Evolutionary conservation across 2,329 filamentous ascomycete genomes (phyloP).

Genomic region (Chalaropsis thielavioides): DNA sequence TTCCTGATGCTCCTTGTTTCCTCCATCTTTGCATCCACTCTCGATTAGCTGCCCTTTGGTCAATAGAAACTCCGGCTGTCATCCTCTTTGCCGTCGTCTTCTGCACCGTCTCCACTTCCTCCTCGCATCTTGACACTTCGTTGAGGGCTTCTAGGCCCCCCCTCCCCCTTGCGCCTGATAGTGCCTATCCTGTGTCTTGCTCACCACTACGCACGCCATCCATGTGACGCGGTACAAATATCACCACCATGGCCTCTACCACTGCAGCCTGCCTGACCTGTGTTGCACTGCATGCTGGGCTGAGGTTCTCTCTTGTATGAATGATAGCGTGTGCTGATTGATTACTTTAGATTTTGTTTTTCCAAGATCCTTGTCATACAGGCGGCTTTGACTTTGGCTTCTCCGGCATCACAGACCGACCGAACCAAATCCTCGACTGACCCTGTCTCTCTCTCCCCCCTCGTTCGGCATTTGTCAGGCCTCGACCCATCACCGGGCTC

Average conservation of each 20-base stretch:
- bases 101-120: not conserved
- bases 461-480: too few species aligned
- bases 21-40: not conserved
- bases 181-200: not conserved
- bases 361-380: not conserved
- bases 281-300: not conserved
- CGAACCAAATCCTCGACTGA: not conserved
- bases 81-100: not conserved
- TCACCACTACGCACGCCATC: not conserved
- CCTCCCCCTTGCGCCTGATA: not conserved
- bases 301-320: not conserved
- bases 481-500: too few species aligned
- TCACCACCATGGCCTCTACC: not conserved
- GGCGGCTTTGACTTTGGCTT: too few species aligned
- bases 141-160: not conserved
- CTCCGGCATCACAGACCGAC: not conserved
- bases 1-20: not conserved
- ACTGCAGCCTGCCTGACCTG: too few species aligned
- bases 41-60: not conserved
- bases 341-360: not conserved
- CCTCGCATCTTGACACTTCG: slow-evolving; percentile 2
- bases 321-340: not conserved
- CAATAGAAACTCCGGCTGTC: not conserved
- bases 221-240: not conserved
- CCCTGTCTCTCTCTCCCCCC: too few species aligned